Percentiles rank a stretch among this genome's conserved stretches.
phyloP scores from a whole-genome alignment of 169 alveolate species.

The Plasmodium adleri region DNA sequence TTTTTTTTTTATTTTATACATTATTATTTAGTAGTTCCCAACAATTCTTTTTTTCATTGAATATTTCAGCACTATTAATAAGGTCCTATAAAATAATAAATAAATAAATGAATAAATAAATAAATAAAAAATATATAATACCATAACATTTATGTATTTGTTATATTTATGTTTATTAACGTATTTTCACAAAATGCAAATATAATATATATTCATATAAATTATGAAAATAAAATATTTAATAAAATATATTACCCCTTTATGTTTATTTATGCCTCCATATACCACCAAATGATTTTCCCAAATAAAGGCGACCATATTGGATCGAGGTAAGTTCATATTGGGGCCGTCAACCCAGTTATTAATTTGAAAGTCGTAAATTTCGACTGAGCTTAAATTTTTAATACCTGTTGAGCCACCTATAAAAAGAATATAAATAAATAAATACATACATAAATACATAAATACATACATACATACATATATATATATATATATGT shows the following conservation, averaged over 20 bases:
- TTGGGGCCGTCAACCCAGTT: conserved; percentile 61
- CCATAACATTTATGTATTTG: background rate
- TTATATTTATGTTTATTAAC: too few relatives aligned
- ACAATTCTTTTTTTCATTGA: conserved; percentile 51
- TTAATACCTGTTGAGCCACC: conserved; percentile 75
- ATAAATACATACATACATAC: too few relatives aligned
- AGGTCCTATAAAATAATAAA: conserved; percentile 16
- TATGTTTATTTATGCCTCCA: conserved; percentile 59
- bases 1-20: background rate
- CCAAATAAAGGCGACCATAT: conserved; percentile 64
- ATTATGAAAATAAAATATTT: background rate
- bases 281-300: conserved; percentile 63
- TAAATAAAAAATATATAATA: background rate
- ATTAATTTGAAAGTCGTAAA: conserved; percentile 45
- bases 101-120: background rate
- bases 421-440: conserved; percentile 11
- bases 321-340: conserved; percentile 47
- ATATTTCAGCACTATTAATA: conserved; percentile 65
- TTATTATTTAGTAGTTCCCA: conserved; percentile 41
- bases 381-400: conserved; percentile 63
- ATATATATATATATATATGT: too few relatives aligned
- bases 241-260: conserved; percentile 30
- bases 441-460: background rate
- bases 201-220: too few relatives aligned
- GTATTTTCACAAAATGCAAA: too few relatives aligned